Evolutionary conservation across 176 grass and related monocot genomes (phyloP).

Genomic region (Oryza longistaminata): DNA sequence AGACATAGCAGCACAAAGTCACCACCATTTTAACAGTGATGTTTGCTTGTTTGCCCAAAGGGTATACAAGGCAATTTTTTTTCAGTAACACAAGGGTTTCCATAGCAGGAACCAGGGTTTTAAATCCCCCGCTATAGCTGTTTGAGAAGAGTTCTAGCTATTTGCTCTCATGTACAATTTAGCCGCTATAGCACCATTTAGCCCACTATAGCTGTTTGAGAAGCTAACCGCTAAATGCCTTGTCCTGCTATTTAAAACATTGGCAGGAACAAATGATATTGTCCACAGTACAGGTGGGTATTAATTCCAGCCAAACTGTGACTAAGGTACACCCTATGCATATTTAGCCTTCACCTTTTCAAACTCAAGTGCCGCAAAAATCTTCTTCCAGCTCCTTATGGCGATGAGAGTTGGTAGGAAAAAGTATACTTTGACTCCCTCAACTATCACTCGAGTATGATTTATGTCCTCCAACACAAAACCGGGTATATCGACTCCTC

Average conservation of each 20-base stretch:
- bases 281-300: neutral
- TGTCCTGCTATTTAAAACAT: too few species aligned
- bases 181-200: too few species aligned
- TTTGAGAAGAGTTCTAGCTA: too few species aligned
- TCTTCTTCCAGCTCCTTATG: constrained; percentile 70
- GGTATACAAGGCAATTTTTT: neutral
- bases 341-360: constrained; percentile 69
- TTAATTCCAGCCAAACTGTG: neutral
- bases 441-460: too few species aligned
- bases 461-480: too few species aligned
- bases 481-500: too few species aligned
- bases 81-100: neutral
- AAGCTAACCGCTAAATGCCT: too few species aligned
- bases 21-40: neutral
- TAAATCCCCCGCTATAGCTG: too few species aligned
- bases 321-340: neutral
- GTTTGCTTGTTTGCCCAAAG: neutral
- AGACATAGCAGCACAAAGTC: neutral
- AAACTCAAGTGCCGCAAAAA: constrained; percentile 40
- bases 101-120: neutral
- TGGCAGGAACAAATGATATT: neutral
- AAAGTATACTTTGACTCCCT: too few species aligned
- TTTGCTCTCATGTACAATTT: too few species aligned
- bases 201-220: too few species aligned
- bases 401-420: constrained; percentile 50